Percentiles rank a stretch among this genome's conserved stretches.
Evolutionary conservation across 352 stramenopile genomes (phyloP).

Genomic region (Pseudoperonospora humuli): DNA sequence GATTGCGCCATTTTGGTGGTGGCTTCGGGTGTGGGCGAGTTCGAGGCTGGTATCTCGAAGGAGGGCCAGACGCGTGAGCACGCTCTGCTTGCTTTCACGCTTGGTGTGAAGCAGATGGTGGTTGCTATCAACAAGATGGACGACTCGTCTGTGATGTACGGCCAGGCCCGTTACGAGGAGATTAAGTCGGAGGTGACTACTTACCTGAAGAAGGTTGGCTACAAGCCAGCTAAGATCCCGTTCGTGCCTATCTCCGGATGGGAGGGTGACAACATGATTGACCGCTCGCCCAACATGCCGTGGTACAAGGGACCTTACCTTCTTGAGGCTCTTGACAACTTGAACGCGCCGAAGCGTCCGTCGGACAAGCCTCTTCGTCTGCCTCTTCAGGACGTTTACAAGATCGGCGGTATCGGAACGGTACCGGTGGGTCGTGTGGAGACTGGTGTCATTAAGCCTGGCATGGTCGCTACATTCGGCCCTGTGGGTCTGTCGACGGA

Average conservation of each 20-base stretch:
- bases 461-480: constrained; percentile 89
- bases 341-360: constrained; percentile 89
- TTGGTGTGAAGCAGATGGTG: constrained; percentile 98
- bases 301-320: constrained; percentile 95
- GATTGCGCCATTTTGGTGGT: constrained; percentile 96
- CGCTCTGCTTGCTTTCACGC: constrained; percentile 92
- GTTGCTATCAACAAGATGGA: constrained; percentile 99
- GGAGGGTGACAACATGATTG: constrained; percentile 96
- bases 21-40: constrained; percentile 86
- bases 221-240: constrained; percentile 91
- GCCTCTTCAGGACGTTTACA: constrained; percentile 95
- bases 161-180: constrained; percentile 89
- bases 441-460: constrained; percentile 93
- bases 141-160: constrained; percentile 90
- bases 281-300: constrained; percentile 90
- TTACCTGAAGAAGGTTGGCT: constrained; percentile 95
- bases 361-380: constrained; percentile 95
- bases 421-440: constrained; percentile 95
- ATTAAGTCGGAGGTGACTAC: constrained; percentile 89
- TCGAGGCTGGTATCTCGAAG: constrained; percentile 94
- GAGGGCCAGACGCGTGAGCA: constrained; percentile 95
- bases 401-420: constrained; percentile 96
- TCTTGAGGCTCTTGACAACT: constrained; percentile 88
- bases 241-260: constrained; percentile 97
- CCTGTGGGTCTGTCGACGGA: constrained; percentile 85